Conservation (phyloP, 768 basidiomycete species). For the Boletus insuetus region DNA sequence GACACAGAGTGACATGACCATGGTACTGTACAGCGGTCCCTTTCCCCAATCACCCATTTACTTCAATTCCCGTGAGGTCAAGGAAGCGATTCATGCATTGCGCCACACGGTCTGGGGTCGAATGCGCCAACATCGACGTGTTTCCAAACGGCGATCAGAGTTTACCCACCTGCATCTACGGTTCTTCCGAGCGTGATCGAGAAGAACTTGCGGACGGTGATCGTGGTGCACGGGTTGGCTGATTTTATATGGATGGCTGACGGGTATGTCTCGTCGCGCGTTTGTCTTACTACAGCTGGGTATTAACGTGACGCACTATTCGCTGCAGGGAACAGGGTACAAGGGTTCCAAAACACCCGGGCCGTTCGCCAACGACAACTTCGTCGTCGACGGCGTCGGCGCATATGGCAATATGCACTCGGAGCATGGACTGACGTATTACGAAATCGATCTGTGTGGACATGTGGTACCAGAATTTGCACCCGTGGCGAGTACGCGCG, state of each 20-base stretch:
- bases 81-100: slow-evolving; percentile 67
- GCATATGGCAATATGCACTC: slow-evolving; percentile 61
- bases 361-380: slow-evolving; percentile 61
- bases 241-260: slow-evolving; percentile 75
- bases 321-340: slow-evolving; percentile 48
- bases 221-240: slow-evolving; percentile 69
- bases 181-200: slow-evolving; percentile 76
- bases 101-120: slow-evolving; percentile 56
- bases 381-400: slow-evolving; percentile 69
- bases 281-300: too few relatives aligned
- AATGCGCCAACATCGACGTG: slow-evolving; percentile 59
- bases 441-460: slow-evolving; percentile 65
- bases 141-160: slow-evolving; percentile 63
- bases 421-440: slow-evolving; percentile 66
- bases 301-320: neutral
- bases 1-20: neutral
- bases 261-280: too few relatives aligned
- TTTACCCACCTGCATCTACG: slow-evolving; percentile 58
- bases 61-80: slow-evolving; percentile 66
- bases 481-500: slow-evolving; percentile 40
- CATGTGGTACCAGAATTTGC: slow-evolving; percentile 77
- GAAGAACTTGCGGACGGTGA: slow-evolving; percentile 65
- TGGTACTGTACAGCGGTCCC: slow-evolving; percentile 43
- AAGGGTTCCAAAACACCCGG: slow-evolving; percentile 74
- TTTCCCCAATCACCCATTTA: slow-evolving; percentile 64